Evolutionary conservation across 2,329 filamentous ascomycete genomes (phyloP).

Genomic region (Penicillium polonicum): DNA sequence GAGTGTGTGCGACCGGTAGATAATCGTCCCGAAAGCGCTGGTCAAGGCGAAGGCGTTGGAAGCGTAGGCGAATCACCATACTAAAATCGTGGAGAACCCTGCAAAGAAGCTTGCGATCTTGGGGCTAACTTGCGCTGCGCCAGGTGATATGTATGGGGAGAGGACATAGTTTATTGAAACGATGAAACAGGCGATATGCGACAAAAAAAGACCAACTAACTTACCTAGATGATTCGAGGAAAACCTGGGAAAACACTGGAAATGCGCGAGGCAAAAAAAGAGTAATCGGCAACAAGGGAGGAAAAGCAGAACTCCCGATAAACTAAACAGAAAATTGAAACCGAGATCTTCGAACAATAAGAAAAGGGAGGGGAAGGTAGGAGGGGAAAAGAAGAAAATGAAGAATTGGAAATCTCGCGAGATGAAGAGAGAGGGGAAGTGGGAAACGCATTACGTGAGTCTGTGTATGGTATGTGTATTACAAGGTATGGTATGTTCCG

Average conservation of each 20-base stretch:
- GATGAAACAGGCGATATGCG: slow-evolving; percentile 18
- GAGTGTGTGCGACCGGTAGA: not conserved
- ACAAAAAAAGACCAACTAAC: slow-evolving; percentile 16
- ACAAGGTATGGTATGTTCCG: slow-evolving; percentile 7
- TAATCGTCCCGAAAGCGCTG: slow-evolving; percentile 1
- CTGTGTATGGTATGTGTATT: slow-evolving; percentile 8
- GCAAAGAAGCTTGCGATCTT: not conserved
- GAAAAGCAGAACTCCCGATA: slow-evolving; percentile 29
- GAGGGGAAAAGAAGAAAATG: slow-evolving; percentile 23
- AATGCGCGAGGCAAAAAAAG: slow-evolving; percentile 22
- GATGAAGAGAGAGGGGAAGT: slow-evolving; percentile 22
- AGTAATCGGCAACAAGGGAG: slow-evolving; percentile 20
- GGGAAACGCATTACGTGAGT: slow-evolving; percentile 14
- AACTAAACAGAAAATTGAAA: slow-evolving; percentile 26
- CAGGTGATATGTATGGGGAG: not conserved
- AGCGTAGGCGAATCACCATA: not conserved
- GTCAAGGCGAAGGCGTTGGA: not conserved
- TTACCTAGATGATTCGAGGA: slow-evolving; percentile 21
- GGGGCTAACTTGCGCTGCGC: not conserved
- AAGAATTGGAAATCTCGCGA: slow-evolving; percentile 26
- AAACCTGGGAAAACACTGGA: slow-evolving; percentile 20
- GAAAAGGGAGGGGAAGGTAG: slow-evolving; percentile 25
- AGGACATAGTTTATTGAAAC: slow-evolving; percentile 1
- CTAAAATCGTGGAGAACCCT: not conserved
- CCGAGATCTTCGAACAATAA: slow-evolving; percentile 27